Evolutionary conservation across 495 filamentous ascomycete species (phyloP).

Genomic region (Xylaria grammica): DNA sequence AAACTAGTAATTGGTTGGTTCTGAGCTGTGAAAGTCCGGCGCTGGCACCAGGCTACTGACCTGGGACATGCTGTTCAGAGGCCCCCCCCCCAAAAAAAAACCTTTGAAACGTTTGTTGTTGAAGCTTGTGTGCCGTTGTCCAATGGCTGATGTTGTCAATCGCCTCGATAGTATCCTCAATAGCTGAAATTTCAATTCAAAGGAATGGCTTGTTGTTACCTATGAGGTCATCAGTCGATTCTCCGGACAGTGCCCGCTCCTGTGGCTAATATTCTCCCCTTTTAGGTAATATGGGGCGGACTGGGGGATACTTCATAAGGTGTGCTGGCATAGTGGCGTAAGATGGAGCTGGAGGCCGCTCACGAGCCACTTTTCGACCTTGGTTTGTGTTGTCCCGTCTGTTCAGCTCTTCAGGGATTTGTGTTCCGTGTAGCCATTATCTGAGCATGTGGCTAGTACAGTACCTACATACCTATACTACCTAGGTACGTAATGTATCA

Average conservation of each 20-base stretch:
- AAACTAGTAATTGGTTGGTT: neutral
- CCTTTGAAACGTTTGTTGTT: neutral
- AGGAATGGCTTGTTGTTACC: neutral
- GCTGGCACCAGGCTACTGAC: too few relatives aligned
- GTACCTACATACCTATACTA: too few relatives aligned
- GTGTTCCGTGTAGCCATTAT: too few relatives aligned
- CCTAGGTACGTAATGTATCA: too few relatives aligned
- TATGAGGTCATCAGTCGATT: constrained; percentile 20
- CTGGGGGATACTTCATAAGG: neutral
- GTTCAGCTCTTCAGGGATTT: constrained; percentile 23
- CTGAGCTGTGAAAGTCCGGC: neutral
- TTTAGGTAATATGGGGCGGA: too few relatives aligned
- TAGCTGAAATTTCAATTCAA: neutral
- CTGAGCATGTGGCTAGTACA: neutral
- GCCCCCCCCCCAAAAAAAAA: neutral
- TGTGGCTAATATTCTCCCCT: constrained; percentile 14
- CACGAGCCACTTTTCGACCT: constrained; percentile 14
- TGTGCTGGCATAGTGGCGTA: constrained; percentile 21
- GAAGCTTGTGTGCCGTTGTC: neutral
- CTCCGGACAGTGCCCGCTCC: neutral
- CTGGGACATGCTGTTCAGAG: neutral
- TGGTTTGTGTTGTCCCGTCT: constrained; percentile 9
- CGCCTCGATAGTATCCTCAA: neutral
- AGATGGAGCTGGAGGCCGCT: constrained; percentile 21
- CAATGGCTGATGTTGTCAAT: constrained; percentile 3